phyloP scores from a whole-genome alignment of 306 rosid genomes.

The Parietaria judaica region DNA sequence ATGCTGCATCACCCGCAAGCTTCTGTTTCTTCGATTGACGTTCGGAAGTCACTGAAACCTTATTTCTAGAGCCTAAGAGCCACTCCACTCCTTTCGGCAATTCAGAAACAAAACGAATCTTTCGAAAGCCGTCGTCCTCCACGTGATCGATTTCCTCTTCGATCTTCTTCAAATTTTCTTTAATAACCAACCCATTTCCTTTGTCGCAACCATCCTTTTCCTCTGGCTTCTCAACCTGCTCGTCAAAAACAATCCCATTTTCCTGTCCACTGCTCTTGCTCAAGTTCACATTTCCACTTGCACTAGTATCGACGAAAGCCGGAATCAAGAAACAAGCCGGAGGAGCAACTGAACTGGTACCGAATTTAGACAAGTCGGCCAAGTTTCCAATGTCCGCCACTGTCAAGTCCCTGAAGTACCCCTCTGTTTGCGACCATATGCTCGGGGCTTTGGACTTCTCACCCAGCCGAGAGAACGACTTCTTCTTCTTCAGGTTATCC shows the following conservation, averaged over 20 bases:
- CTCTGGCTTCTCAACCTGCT: neutral
- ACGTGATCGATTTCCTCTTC: constrained; percentile 25
- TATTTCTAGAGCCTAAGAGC: constrained; percentile 80
- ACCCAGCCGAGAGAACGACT: constrained; percentile 47
- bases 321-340: constrained; percentile 49
- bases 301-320: constrained; percentile 2
- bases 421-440: constrained; percentile 75
- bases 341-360: constrained; percentile 26
- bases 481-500: constrained; percentile 35
- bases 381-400: constrained; percentile 56
- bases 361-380: constrained; percentile 37
- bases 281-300: constrained; percentile 1
- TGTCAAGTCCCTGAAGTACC: constrained; percentile 63
- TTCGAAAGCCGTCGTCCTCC: constrained; percentile 25
- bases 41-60: constrained; percentile 55
- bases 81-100: constrained; percentile 46
- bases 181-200: constrained; percentile 16
- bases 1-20: constrained; percentile 80
- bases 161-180: constrained; percentile 27
- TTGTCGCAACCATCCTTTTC: constrained; percentile 2
- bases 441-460: constrained; percentile 42
- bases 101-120: constrained; percentile 18
- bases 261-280: constrained; percentile 5
- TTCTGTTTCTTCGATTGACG: constrained; percentile 89
- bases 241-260: neutral